phyloP scores from a whole-genome alignment of 768 basidiomycete genomes.

The Termitomyces sp. region DNA sequence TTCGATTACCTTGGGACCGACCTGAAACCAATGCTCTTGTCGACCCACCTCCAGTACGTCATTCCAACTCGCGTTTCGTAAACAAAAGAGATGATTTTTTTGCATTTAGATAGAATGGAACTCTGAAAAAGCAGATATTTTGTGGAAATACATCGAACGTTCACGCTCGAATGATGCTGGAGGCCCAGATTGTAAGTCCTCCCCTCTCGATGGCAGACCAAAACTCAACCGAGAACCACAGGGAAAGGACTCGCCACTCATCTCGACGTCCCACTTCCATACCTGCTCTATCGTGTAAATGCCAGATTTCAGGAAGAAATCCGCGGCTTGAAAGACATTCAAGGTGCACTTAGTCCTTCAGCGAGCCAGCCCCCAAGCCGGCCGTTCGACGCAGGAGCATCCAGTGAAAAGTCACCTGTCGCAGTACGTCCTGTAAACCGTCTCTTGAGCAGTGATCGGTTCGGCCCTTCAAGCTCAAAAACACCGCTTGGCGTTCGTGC shows the following conservation, averaged over 20 bases:
- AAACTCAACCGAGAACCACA: constrained; percentile 24
- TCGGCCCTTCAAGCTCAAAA: constrained; percentile 35
- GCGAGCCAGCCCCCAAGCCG: constrained; percentile 31
- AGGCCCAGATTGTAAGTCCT: constrained; percentile 72
- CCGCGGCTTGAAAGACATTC: constrained; percentile 70
- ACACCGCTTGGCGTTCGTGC: constrained; percentile 68
- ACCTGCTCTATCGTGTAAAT: constrained; percentile 80
- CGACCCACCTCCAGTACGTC: constrained; percentile 71
- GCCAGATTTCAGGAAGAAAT: constrained; percentile 84
- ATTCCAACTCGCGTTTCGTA: not conserved
- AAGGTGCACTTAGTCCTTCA: constrained; percentile 54
- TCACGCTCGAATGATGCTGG: constrained; percentile 70
- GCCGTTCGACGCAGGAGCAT: constrained; percentile 21
- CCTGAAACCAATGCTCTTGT: constrained; percentile 56
- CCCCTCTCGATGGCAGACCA: not conserved
- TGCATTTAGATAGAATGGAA: constrained; percentile 76
- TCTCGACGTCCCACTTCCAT: constrained; percentile 78
- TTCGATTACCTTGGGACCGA: constrained; percentile 75
- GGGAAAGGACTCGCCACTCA: constrained; percentile 84
- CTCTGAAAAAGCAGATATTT: constrained; percentile 74
- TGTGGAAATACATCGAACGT: constrained; percentile 85
- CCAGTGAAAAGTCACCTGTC: constrained; percentile 25
- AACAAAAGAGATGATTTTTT: constrained; percentile 8
- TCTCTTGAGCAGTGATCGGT: constrained; percentile 31
- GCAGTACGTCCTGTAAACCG: constrained; percentile 26